These are phyloP conservation scores for Cichorium intybus DNA, from an alignment of 140 eudicot species.

Conservation along the genomic window DNA sequence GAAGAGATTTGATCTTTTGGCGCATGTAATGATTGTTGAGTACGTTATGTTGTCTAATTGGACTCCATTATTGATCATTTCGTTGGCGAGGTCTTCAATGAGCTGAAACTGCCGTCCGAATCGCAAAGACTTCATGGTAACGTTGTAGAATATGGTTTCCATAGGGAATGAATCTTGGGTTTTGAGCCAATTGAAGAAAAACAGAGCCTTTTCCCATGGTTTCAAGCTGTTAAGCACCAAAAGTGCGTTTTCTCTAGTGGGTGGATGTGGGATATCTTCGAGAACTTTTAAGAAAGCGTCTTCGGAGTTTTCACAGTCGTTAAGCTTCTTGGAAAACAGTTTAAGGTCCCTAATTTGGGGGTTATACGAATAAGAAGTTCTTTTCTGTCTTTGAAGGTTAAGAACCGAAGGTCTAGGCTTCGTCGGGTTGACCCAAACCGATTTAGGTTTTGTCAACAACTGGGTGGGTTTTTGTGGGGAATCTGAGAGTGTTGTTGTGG, in stretches of 20 bases:
- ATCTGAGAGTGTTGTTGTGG: slow-evolving; percentile 62
- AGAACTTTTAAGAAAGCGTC: slow-evolving; percentile 55
- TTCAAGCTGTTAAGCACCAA: slow-evolving; percentile 69
- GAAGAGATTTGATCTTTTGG: slow-evolving; percentile 70
- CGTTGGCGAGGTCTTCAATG: slow-evolving; percentile 76
- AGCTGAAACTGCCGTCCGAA: slow-evolving; percentile 88
- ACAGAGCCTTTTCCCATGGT: slow-evolving; percentile 74
- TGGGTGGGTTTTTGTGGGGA: slow-evolving; percentile 41
- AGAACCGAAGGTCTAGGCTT: slow-evolving; percentile 80
- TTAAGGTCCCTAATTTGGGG: slow-evolving; percentile 82
- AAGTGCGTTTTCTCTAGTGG: slow-evolving; percentile 74
- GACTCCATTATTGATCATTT: slow-evolving; percentile 69
- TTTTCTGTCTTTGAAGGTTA: slow-evolving; percentile 71
- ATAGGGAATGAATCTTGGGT: slow-evolving; percentile 61
- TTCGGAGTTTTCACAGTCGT: slow-evolving; percentile 52
- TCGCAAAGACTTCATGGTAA: slow-evolving; percentile 84
- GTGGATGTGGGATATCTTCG: slow-evolving; percentile 64
- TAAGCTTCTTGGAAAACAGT: slow-evolving; percentile 60
- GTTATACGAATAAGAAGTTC: slow-evolving; percentile 48
- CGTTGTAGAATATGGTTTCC: slow-evolving; percentile 90
- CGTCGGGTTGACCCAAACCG: slow-evolving; percentile 94
- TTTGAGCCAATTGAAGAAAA: slow-evolving; percentile 85
- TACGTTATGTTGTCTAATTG: slow-evolving; percentile 87
- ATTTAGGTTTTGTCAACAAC: slow-evolving; percentile 66
- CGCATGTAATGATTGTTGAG: slow-evolving; percentile 92